A percentile compares a stretch with the other conserved stretches of the same genome.
Evolutionary conservation across 2,329 filamentous ascomycete species (phyloP).

Genomic region (Aspergillus clavatus): DNA sequence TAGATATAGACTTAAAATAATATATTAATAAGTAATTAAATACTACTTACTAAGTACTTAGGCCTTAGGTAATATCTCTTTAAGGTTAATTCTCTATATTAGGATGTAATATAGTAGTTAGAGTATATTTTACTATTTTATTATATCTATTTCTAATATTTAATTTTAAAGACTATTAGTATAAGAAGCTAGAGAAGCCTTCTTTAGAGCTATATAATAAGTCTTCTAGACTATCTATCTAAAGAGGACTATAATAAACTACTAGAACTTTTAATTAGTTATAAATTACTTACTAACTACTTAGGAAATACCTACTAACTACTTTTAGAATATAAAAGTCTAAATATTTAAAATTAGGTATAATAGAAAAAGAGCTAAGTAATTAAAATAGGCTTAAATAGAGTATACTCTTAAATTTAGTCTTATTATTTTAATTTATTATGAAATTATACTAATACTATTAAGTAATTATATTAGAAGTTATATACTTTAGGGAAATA

Average conservation of each 20-base stretch:
- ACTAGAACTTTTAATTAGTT: conserved; percentile 3
- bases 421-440: conserved; percentile 4
- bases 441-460: conserved; percentile 7
- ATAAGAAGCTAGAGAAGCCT: conserved; percentile 1
- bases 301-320: too few species aligned
- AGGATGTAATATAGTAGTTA: too few species aligned
- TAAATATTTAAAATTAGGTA: conserved; percentile 8
- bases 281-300: conserved; percentile 2
- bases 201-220: conserved; percentile 6
- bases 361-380: conserved; percentile 4
- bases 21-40: too few species aligned
- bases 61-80: too few species aligned
- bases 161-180: conserved; percentile 3
- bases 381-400: conserved; percentile 5
- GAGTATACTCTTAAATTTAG: conserved; percentile 3
- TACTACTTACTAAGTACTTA: too few species aligned
- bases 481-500: conserved; percentile 5
- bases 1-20: conserved; percentile 6
- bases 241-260: conserved; percentile 4
- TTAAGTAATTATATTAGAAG: conserved; percentile 6
- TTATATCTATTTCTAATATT: conserved; percentile 7
- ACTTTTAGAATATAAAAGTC: too few species aligned
- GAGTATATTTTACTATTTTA: too few species aligned
- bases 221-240: conserved; percentile 4
- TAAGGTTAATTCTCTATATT: too few species aligned